Percentiles rank a stretch among this genome's conserved stretches.
Evolutionary conservation across 768 basidiomycete genomes (phyloP).

Genomic region (Agrocybe pediades): DNA sequence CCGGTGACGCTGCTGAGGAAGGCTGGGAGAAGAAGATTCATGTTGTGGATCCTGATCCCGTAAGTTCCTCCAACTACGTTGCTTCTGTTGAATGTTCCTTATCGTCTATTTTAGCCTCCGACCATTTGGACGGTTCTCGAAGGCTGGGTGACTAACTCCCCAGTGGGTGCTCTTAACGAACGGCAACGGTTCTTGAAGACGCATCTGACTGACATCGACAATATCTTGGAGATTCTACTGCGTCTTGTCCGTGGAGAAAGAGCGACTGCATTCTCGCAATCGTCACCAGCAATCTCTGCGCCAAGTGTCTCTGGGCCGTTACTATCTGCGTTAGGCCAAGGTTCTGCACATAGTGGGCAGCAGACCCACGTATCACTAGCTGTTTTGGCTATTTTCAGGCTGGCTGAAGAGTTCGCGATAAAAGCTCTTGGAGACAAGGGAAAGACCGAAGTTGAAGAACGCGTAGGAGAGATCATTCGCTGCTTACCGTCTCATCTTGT

Average conservation of each 20-base stretch:
- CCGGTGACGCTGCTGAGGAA: constrained; percentile 79
- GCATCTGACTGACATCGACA: constrained; percentile 83
- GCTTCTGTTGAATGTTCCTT: constrained; percentile 2
- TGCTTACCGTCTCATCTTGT: constrained; percentile 85
- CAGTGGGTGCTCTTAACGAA: constrained; percentile 70
- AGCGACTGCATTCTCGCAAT: constrained; percentile 69
- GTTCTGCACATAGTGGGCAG: constrained; percentile 80
- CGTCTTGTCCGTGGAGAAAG: constrained; percentile 91
- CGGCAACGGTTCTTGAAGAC: constrained; percentile 89
- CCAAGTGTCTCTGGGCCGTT: constrained; percentile 70
- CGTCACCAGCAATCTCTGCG: constrained; percentile 59
- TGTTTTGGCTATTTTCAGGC: constrained; percentile 86
- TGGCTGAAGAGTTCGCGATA: constrained; percentile 80
- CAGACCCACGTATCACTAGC: constrained; percentile 96
- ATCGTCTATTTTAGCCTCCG: constrained; percentile 62
- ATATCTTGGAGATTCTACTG: constrained; percentile 90
- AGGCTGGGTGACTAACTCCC: constrained; percentile 85
- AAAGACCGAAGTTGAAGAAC: constrained; percentile 70
- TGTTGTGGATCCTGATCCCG: constrained; percentile 93
- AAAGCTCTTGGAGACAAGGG: constrained; percentile 68
- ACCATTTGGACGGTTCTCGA: constrained; percentile 92
- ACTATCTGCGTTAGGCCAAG: constrained; percentile 67
- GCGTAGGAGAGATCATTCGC: constrained; percentile 87
- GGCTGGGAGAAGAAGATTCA: constrained; percentile 95
- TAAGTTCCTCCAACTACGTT: constrained; percentile 40